Percentiles rank a stretch among this genome's conserved stretches.
Evolutionary conservation across 805 yeast genomes (phyloP).

Genomic region (Metschnikowia gelsemii): DNA sequence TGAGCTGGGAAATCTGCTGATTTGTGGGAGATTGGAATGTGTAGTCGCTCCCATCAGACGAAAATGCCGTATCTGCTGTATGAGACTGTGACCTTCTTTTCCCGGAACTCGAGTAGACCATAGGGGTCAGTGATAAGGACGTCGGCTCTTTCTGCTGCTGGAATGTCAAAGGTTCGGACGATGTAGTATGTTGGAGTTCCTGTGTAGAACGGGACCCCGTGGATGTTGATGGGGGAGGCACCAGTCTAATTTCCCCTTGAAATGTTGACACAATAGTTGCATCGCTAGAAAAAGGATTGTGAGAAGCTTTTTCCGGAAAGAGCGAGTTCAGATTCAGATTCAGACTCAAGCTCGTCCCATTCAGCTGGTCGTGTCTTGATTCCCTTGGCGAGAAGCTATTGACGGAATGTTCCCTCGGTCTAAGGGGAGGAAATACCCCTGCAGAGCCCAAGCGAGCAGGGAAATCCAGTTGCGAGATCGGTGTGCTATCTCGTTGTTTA

Average conservation of each 20-base stretch:
- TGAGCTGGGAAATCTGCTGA: neutral
- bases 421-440: neutral
- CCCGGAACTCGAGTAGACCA: neutral
- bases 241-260: too few relatives aligned
- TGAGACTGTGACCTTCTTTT: neutral
- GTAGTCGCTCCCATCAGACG: conserved; percentile 4
- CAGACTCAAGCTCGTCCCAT: neutral
- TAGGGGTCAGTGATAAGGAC: neutral
- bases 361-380: neutral
- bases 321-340: too few relatives aligned
- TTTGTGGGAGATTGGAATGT: conserved; percentile 6
- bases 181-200: neutral
- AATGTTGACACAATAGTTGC: too few relatives aligned
- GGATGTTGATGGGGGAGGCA: too few relatives aligned
- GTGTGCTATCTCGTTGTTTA: neutral
- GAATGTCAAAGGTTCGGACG: neutral
- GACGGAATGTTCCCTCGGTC: neutral
- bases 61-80: neutral
- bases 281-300: too few relatives aligned
- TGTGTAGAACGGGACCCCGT: neutral
- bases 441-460: neutral
- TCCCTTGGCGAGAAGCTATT: neutral
- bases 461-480: neutral
- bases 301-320: too few relatives aligned
- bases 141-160: neutral